These are phyloP conservation scores for Dendryphion nanum DNA, from an alignment of 2,329 filamentous ascomycete species.

Conservation along the genomic window DNA sequence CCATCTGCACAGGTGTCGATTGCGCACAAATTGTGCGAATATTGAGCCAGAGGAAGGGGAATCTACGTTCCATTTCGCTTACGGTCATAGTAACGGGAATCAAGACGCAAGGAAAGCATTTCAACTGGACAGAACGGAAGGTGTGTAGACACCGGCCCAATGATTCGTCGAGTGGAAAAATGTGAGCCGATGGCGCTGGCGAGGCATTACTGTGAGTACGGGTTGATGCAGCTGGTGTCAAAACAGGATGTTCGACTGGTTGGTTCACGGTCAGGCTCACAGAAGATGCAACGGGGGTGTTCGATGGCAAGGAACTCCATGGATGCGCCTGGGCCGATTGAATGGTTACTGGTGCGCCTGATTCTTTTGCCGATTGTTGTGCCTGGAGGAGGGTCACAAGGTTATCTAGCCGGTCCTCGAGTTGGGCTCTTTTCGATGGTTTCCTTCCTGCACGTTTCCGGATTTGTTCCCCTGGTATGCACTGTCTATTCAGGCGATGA, in stretches of 20 bases:
- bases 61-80: constrained; percentile 7
- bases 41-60: constrained; percentile 15
- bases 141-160: constrained; percentile 7
- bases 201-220: too few relatives aligned
- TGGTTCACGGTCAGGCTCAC: too few relatives aligned
- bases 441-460: constrained; percentile 9
- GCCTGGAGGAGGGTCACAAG: constrained; percentile 27
- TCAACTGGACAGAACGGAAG: constrained; percentile 10
- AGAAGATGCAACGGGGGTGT: too few relatives aligned
- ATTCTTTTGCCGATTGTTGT: constrained; percentile 7
- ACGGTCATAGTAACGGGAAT: constrained; percentile 6
- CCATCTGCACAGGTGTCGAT: constrained; percentile 10
- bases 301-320: too few relatives aligned
- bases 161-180: neutral
- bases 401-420: constrained; percentile 33
- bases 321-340: too few relatives aligned
- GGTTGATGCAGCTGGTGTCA: too few relatives aligned
- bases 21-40: constrained; percentile 19
- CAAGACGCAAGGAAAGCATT: constrained; percentile 12
- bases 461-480: constrained; percentile 9
- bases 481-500: constrained; percentile 17
- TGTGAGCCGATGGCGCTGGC: too few relatives aligned
- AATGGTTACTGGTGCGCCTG: too few relatives aligned
- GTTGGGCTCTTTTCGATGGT: constrained; percentile 8
- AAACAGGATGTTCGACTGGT: too few relatives aligned